These are phyloP conservation scores for Mycothermus thermophilus DNA, from an alignment of 495 filamentous ascomycete species.

Conservation along the genomic window DNA sequence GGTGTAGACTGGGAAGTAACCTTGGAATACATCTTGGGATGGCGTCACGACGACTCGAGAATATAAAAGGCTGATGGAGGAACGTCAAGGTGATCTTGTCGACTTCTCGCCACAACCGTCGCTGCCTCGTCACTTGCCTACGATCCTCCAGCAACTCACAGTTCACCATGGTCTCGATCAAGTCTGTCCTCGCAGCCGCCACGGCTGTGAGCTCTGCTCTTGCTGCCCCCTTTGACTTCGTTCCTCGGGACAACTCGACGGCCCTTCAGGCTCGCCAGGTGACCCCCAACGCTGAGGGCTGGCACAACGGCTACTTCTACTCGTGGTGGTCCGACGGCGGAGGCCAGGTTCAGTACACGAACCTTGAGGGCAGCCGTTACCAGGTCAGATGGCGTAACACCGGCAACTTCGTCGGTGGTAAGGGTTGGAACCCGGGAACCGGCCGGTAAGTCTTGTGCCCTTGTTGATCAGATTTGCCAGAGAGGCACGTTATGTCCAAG, in stretches of 20 bases:
- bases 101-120: too few relatives aligned
- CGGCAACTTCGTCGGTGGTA: slow-evolving; percentile 46
- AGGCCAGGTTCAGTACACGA: slow-evolving; percentile 39
- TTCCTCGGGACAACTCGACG: slow-evolving; percentile 8
- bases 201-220: slow-evolving; percentile 4
- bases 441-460: slow-evolving; percentile 6
- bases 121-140: too few relatives aligned
- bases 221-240: slow-evolving; percentile 7
- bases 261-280: slow-evolving; percentile 2
- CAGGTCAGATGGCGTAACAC: slow-evolving; percentile 37
- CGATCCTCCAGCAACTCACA: too few relatives aligned
- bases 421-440: slow-evolving; percentile 43
- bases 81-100: too few relatives aligned
- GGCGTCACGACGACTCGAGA: too few relatives aligned
- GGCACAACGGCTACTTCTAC: slow-evolving; percentile 44
- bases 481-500: too few relatives aligned
- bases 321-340: slow-evolving; percentile 46
- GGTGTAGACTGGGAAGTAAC: too few relatives aligned
- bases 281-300: slow-evolving; percentile 19
- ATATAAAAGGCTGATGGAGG: too few relatives aligned
- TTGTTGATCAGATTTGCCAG: too few relatives aligned
- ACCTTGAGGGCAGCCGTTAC: slow-evolving; percentile 38
- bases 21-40: too few relatives aligned
- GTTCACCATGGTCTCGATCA: slow-evolving; percentile 13
- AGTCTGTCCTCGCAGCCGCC: slow-evolving; percentile 8